Evolutionary conservation across 2,329 filamentous ascomycete genomes (phyloP), one percentile per base, ranked within the genome.

Genomic region (Penicillium brasilianum): DNA sequence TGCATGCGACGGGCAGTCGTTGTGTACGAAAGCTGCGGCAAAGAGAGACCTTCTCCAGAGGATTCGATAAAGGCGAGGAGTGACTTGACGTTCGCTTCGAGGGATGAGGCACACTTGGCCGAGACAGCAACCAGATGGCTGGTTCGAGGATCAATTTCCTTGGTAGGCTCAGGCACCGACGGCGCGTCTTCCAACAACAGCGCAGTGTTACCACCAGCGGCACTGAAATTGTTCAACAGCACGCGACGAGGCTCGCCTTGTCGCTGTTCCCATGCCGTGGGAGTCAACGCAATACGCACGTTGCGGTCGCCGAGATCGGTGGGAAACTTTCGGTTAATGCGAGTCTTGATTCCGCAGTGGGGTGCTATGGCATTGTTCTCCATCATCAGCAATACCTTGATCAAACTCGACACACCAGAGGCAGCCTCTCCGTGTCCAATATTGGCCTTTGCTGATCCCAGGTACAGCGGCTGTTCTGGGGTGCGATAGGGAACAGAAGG

Each of bases 121-220:
- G 81, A 81, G 0, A 88, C 69, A 0, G 83, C 76, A 30, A 90
- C 74, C n/a, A 87, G 71, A 59, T 88, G 83, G 0, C 77, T 75
- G n/a, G 70, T 74, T 16, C 87, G 82, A 8, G 84, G 80, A 64
- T 88, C 86, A 70, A 8, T 8, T 22, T 3, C 34, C 18, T 34
- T 18, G 16, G 1, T 8, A 9, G 18, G 14, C 32, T 51, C 2
- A 9, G 32, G n/a, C 4, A 37, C 2, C 8, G 18, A 16, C 16
- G 32, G 49, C 6, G 49, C 32, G 20, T 52, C 49, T n/a, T 52
- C 49, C 16, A 52, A 67, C 5, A 90, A 73, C 20, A 90, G 69
- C 7, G 85, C 83, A 0, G 88, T 89, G 74, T 91, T 91, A 16
- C 89, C 89, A 59, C 89, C 88, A 56, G 88, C 86, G 2, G 89